Evolutionary conservation across 805 yeast genomes (phyloP), one percentile per base, ranked within the genome.

Genomic region (Candida ulmi): DNA sequence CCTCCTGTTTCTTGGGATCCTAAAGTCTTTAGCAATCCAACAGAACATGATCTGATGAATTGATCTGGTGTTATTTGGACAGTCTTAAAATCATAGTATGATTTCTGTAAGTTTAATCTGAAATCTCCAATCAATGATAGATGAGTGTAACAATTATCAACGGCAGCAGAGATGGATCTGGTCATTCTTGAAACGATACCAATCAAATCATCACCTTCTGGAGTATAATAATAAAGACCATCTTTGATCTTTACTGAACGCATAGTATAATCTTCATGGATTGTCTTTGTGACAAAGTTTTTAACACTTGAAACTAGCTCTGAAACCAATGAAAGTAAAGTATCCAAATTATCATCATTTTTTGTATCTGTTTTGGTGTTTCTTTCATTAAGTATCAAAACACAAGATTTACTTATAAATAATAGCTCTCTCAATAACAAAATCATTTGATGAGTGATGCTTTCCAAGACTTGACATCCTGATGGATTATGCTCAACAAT

Each of bases 401-500:
- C 65, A 46, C 71, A 68, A 4, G 70, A 60, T 46, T 77, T 78
- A 21, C 81, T 76, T 23, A 80, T 76, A 52, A 74, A 77, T 17
- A 79, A 62, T 26, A 82, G 57, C 51, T 85, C 95, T 51, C 83
- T 65, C 33, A 82, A 60, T 16, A 84, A 57, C 24, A 83, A 57
- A 37, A 81, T 80, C 32, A 84, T 69, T 48, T 85, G 93, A 49
- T 81, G 85, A 3, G 80, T 74, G 13, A 85, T 63, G 15, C 72
- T 68, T 50, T 84, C 90, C 39, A 85, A 57, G 7, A 78, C 58
- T 46, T 80, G 82, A 52, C 88, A 79, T 2, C 91, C 91, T 15
- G 67, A 66, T 4, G 78, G 71, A 54, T 83, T 84, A 49, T 80
- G 83, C 53, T 85, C 93, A 27, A 84, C 76, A 58, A 85, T 67